Percentiles rank a stretch among this genome's conserved stretches.
Conservation (phyloP, 345 rosid genomes). For the Citropsis articulata region DNA sequence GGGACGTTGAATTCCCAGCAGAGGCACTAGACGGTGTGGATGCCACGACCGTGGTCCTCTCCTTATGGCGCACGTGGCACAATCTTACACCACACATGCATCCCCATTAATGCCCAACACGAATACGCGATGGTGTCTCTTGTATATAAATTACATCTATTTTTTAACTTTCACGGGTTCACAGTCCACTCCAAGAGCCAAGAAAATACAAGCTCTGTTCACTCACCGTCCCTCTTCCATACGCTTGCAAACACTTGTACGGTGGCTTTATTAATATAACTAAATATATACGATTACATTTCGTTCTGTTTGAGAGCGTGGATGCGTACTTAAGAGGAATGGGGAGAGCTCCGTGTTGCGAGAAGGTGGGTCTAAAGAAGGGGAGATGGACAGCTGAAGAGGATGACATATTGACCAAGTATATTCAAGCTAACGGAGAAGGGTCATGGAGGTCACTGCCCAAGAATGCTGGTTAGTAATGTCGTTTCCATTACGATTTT, state of each 20-base stretch:
- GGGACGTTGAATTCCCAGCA: constrained; percentile 37
- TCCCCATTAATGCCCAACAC: not conserved
- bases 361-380: constrained; percentile 58
- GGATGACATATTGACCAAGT: constrained; percentile 41
- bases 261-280: not conserved
- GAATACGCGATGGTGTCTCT: not conserved
- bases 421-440: constrained; percentile 57
- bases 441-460: constrained; percentile 70
- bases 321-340: constrained; percentile 14
- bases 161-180: too few species aligned
- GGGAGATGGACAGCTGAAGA: constrained; percentile 72
- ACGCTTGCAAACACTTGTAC: not conserved
- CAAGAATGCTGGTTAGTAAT: constrained; percentile 50
- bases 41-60: constrained; percentile 57
- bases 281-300: too few species aligned
- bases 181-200: too few species aligned
- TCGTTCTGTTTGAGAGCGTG: not conserved
- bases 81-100: constrained; percentile 14
- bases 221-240: too few species aligned
- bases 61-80: constrained; percentile 37
- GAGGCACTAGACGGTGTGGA: constrained; percentile 44
- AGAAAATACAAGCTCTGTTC: too few species aligned
- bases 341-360: constrained; percentile 79
- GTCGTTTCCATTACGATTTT: not conserved
- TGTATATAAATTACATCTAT: not conserved